Evolutionary conservation across 2,329 filamentous ascomycete genomes (phyloP).

Genomic region (Fusarium sp.): DNA sequence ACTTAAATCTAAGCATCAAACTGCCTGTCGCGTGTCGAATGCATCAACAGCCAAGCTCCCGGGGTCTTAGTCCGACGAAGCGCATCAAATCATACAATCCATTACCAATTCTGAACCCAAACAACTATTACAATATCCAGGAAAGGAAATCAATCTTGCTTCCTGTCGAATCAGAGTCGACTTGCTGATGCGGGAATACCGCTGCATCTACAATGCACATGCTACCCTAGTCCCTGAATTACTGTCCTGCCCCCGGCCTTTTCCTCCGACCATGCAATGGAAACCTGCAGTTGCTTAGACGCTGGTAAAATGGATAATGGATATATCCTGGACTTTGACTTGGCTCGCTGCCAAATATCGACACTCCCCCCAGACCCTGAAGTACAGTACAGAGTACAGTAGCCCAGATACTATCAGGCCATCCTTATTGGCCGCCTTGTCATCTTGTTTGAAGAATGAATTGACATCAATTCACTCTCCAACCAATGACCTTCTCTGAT

Average conservation of each 20-base stretch:
- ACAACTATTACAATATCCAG: constrained; percentile 19
- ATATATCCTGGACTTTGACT: constrained; percentile 24
- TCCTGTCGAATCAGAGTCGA: constrained; percentile 37
- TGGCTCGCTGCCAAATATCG: constrained; percentile 28
- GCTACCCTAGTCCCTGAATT: constrained; percentile 19
- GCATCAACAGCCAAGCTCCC: constrained; percentile 13
- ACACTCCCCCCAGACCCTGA: constrained; percentile 38
- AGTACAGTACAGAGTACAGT: background rate
- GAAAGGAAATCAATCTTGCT: constrained; percentile 27
- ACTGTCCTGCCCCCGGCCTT: constrained; percentile 11
- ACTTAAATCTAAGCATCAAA: constrained; percentile 24
- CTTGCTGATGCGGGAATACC: constrained; percentile 29
- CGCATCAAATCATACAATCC: constrained; percentile 31
- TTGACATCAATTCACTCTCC: constrained; percentile 42
- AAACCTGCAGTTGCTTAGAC: constrained; percentile 17
- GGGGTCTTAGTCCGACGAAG: constrained; percentile 26
- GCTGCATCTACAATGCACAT: constrained; percentile 21
- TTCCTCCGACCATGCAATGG: constrained; percentile 26
- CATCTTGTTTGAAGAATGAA: constrained; percentile 48
- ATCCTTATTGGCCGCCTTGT: constrained; percentile 44
- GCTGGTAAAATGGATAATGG: background rate
- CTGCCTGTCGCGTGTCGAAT: constrained; percentile 9
- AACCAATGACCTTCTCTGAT: constrained; percentile 35
- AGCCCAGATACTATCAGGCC: constrained; percentile 41
- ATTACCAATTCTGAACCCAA: constrained; percentile 41